A percentile compares a stretch with the other conserved stretches of the same genome.
phyloP scores from a whole-genome alignment of 1,284 basidiomycete species.

The Pyrrhoderma lamaoense region DNA sequence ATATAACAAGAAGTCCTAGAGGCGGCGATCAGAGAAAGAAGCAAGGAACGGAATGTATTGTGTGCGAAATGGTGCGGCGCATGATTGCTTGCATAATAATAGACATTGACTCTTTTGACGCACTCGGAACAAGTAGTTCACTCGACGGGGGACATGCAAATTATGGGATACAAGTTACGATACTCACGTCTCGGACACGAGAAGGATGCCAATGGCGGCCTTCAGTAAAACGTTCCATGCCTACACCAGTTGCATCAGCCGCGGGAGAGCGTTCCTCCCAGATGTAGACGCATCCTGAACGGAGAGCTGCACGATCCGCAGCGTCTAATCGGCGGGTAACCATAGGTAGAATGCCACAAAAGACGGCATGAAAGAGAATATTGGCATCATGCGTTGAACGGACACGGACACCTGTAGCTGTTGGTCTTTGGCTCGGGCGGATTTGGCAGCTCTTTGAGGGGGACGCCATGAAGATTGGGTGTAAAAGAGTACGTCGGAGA shows the following conservation, averaged over 20 bases:
- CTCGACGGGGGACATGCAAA: not conserved
- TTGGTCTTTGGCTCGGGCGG: conserved; percentile 26
- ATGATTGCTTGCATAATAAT: too few species aligned
- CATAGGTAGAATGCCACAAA: conserved; percentile 29
- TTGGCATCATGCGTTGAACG: conserved; percentile 30
- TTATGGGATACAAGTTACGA: not conserved
- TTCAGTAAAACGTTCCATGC: conserved; percentile 40
- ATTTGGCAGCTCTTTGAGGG: conserved; percentile 11
- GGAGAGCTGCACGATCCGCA: conserved; percentile 35
- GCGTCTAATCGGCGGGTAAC: conserved; percentile 37
- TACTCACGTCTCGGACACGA: conserved; percentile 30
- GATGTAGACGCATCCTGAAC: conserved; percentile 38
- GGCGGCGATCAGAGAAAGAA: conserved; percentile 7
- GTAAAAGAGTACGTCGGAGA: not conserved
- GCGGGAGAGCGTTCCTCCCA: conserved; percentile 35
- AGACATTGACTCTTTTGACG: too few species aligned
- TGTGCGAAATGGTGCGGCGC: not conserved
- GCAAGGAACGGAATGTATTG: not conserved
- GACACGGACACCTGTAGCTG: conserved; percentile 26
- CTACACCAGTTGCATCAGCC: conserved; percentile 33
- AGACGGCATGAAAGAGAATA: conserved; percentile 31
- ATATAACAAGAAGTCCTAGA: conserved; percentile 38
- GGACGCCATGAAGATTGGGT: conserved; percentile 11
- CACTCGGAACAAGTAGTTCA: too few species aligned
- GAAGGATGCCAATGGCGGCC: conserved; percentile 30